Conservation (phyloP, 768 basidiomycete genomes). For the Suillus plorans region DNA sequence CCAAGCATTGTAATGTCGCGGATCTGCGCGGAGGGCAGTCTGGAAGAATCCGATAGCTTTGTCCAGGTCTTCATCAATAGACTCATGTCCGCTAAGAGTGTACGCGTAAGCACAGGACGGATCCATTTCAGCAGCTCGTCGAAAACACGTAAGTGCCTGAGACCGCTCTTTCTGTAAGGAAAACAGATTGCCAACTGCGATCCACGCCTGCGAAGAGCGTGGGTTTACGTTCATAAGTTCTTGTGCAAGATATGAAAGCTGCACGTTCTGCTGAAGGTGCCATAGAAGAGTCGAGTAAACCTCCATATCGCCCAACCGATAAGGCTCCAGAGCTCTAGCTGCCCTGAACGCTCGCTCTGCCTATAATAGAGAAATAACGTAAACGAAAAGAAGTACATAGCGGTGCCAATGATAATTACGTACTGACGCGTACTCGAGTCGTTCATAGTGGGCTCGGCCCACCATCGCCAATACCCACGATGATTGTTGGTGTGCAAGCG, state of each 20-base stretch:
- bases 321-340: constrained; percentile 83
- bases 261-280: constrained; percentile 84
- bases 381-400: constrained; percentile 7
- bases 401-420: constrained; percentile 35
- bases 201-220: constrained; percentile 89
- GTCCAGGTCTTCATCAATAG: constrained; percentile 92
- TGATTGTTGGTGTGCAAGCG: constrained; percentile 68
- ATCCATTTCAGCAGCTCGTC: constrained; percentile 86
- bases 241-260: constrained; percentile 91
- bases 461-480: constrained; percentile 80
- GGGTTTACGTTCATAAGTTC: constrained; percentile 84
- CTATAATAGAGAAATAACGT: constrained; percentile 42
- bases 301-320: constrained; percentile 91
- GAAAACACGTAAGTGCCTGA: constrained; percentile 92
- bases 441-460: constrained; percentile 88
- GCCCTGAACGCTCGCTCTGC: constrained; percentile 88
- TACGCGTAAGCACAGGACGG: constrained; percentile 93
- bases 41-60: constrained; percentile 91
- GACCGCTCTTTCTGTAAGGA: constrained; percentile 92
- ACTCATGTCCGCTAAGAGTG: constrained; percentile 96
- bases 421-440: constrained; percentile 85
- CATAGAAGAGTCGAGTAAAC: constrained; percentile 94
- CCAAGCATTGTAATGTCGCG: constrained; percentile 98
- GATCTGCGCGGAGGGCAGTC: constrained; percentile 86
- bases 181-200: constrained; percentile 94